phyloP scores from a whole-genome alignment of 2,329 filamentous ascomycete genomes.

The Ophiosphaerella herpotricha region DNA sequence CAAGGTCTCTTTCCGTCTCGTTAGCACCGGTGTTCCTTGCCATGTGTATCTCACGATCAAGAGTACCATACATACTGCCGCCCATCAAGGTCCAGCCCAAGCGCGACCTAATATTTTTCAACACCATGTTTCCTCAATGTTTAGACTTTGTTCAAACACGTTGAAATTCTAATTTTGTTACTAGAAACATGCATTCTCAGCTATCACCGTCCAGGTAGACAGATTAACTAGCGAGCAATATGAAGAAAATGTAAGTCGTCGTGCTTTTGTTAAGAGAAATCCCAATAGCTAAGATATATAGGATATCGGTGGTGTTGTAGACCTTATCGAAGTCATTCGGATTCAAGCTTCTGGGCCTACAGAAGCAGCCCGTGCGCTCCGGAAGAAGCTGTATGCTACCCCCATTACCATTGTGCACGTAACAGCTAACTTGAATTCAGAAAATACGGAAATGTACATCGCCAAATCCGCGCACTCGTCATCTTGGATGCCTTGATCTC shows the following conservation, averaged over 20 bases:
- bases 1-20: no score
- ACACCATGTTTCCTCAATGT: background rate
- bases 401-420: background rate
- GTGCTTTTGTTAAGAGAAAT: no score
- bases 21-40: no score
- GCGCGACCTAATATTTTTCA: no score
- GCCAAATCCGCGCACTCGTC: conserved; percentile 84
- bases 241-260: conserved; percentile 68
- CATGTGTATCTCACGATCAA: no score
- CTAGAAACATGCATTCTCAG: conserved; percentile 78
- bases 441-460: conserved; percentile 94
- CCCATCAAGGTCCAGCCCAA: no score
- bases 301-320: conserved; percentile 84
- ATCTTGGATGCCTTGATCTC: conserved; percentile 93
- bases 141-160: background rate
- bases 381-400: conserved; percentile 80
- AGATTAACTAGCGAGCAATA: conserved; percentile 86
- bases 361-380: conserved; percentile 87
- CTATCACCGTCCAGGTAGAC: conserved; percentile 91
- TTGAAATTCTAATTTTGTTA: background rate
- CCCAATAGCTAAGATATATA: conserved; percentile 4
- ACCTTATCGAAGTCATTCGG: conserved; percentile 91
- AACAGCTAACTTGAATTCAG: conserved; percentile 46
- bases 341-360: conserved; percentile 84
- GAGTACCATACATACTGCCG: no score